Evolutionary conservation across 2,329 filamentous ascomycete species (phyloP).

Genomic region (Diaporthe vaccinii): DNA sequence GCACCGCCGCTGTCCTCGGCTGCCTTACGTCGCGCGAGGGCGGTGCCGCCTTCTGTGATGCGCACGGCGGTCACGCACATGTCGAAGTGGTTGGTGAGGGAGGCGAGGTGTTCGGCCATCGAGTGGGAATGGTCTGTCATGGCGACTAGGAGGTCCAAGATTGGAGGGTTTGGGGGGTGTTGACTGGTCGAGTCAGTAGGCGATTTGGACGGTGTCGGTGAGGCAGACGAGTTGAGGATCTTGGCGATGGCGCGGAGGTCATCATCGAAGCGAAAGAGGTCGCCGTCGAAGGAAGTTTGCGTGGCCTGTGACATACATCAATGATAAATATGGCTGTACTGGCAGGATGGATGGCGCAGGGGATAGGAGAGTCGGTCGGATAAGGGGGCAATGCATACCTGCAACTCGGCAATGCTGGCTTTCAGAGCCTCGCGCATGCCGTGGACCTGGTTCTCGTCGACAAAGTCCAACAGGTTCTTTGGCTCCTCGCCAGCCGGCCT

Average conservation of each 20-base stretch:
- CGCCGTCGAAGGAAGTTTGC: slow-evolving; percentile 81
- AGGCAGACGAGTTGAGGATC: slow-evolving; percentile 58
- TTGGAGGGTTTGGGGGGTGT: slow-evolving; percentile 48
- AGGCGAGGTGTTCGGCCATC: slow-evolving; percentile 85
- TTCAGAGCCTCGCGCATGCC: slow-evolving; percentile 76
- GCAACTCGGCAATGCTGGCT: slow-evolving; percentile 77
- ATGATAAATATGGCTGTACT: not conserved
- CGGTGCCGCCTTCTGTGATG: slow-evolving; percentile 64
- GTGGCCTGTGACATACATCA: slow-evolving; percentile 59
- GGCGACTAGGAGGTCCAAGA: slow-evolving; percentile 68
- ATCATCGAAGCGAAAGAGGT: slow-evolving; percentile 80
- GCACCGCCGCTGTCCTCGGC: slow-evolving; percentile 69
- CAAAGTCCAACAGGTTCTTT: slow-evolving; percentile 80
- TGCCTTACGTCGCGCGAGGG: slow-evolving; percentile 68
- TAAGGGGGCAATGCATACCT: slow-evolving; percentile 59
- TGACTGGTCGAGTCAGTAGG: slow-evolving; percentile 54
- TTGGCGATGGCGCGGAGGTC: slow-evolving; percentile 77
- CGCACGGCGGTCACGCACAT: slow-evolving; percentile 92
- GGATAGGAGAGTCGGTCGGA: not conserved
- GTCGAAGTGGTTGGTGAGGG: slow-evolving; percentile 90
- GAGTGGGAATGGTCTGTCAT: slow-evolving; percentile 82
- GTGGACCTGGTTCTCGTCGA: slow-evolving; percentile 79
- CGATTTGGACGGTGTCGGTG: slow-evolving; percentile 50
- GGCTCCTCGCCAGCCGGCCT: slow-evolving; percentile 69
- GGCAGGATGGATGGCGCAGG: not conserved